Percentiles rank a stretch among this genome's conserved stretches.
These are phyloP conservation scores for Calonectria multiphialidica DNA, from an alignment of 2,329 filamentous ascomycete species.

Conservation along the genomic window DNA sequence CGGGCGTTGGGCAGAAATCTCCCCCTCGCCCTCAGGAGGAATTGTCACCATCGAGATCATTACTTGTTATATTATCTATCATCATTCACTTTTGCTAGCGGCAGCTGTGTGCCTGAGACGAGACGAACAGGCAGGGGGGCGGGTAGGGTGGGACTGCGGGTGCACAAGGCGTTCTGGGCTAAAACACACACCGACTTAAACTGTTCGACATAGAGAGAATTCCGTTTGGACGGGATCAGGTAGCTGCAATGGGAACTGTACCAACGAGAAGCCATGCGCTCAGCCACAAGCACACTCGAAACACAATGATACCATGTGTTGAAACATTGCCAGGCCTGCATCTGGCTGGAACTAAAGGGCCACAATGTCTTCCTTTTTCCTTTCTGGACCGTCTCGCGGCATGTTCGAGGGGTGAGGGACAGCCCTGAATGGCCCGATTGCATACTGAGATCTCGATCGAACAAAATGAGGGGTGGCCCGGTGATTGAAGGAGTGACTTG, in stretches of 20 bases:
- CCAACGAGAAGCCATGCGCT: background rate
- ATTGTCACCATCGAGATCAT: background rate
- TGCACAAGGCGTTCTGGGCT: conserved; percentile 39
- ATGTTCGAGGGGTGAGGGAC: background rate
- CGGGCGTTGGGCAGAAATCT: background rate
- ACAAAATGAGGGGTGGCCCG: background rate
- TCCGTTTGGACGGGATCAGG: background rate
- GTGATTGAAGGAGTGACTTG: background rate
- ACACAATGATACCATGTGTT: background rate
- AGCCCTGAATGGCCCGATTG: background rate
- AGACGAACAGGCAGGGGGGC: background rate
- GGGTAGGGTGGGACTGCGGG: conserved; percentile 24
- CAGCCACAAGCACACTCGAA: background rate
- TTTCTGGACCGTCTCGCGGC: background rate
- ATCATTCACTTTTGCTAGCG: background rate
- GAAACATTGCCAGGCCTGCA: background rate
- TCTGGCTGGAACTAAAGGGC: background rate
- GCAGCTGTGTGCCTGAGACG: background rate
- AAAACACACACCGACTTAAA: conserved; percentile 6
- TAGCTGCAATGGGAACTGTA: background rate
- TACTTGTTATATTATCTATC: background rate
- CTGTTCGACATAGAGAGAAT: background rate
- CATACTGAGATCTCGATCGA: background rate
- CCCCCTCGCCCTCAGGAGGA: background rate
- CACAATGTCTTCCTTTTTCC: background rate